phyloP scores from a whole-genome alignment of 768 basidiomycete genomes.

The Heimioporus sp. region DNA sequence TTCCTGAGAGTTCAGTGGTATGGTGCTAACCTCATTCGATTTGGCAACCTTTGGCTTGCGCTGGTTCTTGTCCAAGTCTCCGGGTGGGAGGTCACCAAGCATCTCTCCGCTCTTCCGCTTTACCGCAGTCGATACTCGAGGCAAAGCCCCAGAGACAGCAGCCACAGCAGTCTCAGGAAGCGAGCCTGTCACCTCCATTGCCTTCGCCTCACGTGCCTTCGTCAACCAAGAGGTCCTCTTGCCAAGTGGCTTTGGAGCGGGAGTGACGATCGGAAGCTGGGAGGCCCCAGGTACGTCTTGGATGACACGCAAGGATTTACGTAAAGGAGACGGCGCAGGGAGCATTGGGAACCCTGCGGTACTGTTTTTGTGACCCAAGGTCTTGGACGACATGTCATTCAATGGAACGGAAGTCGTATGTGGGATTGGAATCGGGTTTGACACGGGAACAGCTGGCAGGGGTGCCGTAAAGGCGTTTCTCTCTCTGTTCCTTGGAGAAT shows the following conservation, averaged over 20 bases:
- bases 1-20: constrained; percentile 13
- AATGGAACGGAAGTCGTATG: constrained; percentile 34
- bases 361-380: constrained; percentile 38
- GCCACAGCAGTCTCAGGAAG: constrained; percentile 13
- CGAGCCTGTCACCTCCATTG: constrained; percentile 49
- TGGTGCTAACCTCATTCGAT: constrained; percentile 35
- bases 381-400: constrained; percentile 30
- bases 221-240: constrained; percentile 82
- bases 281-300: constrained; percentile 43
- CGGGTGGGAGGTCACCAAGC: constrained; percentile 18
- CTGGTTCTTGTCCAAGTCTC: constrained; percentile 37
- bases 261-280: constrained; percentile 36
- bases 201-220: constrained; percentile 73
- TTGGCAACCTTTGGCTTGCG: constrained; percentile 52
- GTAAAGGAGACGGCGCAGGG: constrained; percentile 65
- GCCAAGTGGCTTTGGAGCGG: constrained; percentile 38
- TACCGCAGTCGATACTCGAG: constrained; percentile 26
- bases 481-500: constrained; percentile 5
- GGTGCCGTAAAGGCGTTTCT: constrained; percentile 25
- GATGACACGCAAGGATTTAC: constrained; percentile 58
- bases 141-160: constrained; percentile 3
- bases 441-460: constrained; percentile 15
- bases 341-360: constrained; percentile 56
- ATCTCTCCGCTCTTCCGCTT: constrained; percentile 71
- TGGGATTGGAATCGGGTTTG: constrained; percentile 2